Base-by-base conservation (phyloP, 2,329 filamentous ascomycete genomes). In the Monosporascus cannonballus region DNA sequence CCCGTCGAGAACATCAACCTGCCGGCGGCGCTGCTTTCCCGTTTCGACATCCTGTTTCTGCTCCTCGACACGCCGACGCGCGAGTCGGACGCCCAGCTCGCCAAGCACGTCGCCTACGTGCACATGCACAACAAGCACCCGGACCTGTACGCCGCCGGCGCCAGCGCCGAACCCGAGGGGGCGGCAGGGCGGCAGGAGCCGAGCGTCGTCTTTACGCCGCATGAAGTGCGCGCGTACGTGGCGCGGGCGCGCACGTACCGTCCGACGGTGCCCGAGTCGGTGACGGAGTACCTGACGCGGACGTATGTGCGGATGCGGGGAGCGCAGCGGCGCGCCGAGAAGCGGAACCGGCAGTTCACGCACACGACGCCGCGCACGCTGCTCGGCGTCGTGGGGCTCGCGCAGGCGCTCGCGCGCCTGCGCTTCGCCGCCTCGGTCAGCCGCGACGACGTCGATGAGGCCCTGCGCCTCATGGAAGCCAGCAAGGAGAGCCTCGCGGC, bases 1-100 rank as follows among this genome's bases (percentile, higher is more conserved):
- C 94, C 94, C 0, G 92, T 99, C 25, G 94, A 99, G 71, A 99
- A 99, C 72, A 99, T 99, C 74, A 99, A 99, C 72, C 85, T 99
- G 41, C 94, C 94, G n/a, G 94, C 94, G 18, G 94, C 94, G 20
- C 83, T 99, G 20, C 83, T 99, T 51, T 96, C 93, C 54, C 90
- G 94, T 82, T 99, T 99, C 73, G 94, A 99, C 70, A 81, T 99
- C 61, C 83, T 99, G 61, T 99, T 97, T 79, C 79, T 99, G 47
- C 92, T 99, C 64, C 87, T 99, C 54, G 94, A 99, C 75, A 96
- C 90, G 38, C 93, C 94, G 2, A 86, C 85, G 18, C 87, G 91
- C 58, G 94, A 99, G 61, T 81, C 83, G 0, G 94, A 99, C 66
- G 91, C 95, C 66, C 90, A 96, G 71, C 83, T 99, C 22, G 94